Evolutionary conservation across 805 yeast species (phyloP).

Genomic region (Lachancea waltii): DNA sequence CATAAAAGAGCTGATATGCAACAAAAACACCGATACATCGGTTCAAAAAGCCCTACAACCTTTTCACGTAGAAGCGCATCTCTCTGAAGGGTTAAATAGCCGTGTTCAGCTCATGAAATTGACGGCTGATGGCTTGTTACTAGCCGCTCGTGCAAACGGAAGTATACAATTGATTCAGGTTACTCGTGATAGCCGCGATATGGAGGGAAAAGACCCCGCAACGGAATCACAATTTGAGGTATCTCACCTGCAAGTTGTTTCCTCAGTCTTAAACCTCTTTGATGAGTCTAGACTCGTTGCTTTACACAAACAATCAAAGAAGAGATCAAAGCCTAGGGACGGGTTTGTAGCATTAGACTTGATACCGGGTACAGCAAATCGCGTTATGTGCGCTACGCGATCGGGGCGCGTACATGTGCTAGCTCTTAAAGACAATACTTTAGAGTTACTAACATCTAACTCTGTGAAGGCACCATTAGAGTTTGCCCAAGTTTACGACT

Average conservation of each 20-base stretch:
- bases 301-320: slow-evolving; percentile 22
- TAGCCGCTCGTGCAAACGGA: slow-evolving; percentile 41
- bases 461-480: slow-evolving; percentile 40
- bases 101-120: slow-evolving; percentile 35
- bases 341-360: slow-evolving; percentile 33
- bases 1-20: slow-evolving; percentile 56
- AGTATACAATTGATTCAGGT: slow-evolving; percentile 36
- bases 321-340: slow-evolving; percentile 31
- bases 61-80: slow-evolving; percentile 40
- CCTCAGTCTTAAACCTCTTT: slow-evolving; percentile 17
- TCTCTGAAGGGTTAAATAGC: slow-evolving; percentile 36
- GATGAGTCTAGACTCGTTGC: slow-evolving; percentile 21
- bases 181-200: slow-evolving; percentile 20
- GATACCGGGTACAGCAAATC: slow-evolving; percentile 22
- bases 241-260: slow-evolving; percentile 11
- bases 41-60: slow-evolving; percentile 62
- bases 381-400: slow-evolving; percentile 31
- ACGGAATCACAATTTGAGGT: slow-evolving; percentile 17
- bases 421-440: slow-evolving; percentile 15
- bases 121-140: slow-evolving; percentile 29
- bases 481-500: slow-evolving; percentile 40
- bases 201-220: slow-evolving; percentile 8
- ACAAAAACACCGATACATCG: slow-evolving; percentile 75
- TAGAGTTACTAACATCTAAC: slow-evolving; percentile 15
- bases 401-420: slow-evolving; percentile 32